Evolutionary conservation across 306 rosid species (phyloP), one percentile per base, ranked within the genome.

Genomic region (Trifolium fragiferum): DNA sequence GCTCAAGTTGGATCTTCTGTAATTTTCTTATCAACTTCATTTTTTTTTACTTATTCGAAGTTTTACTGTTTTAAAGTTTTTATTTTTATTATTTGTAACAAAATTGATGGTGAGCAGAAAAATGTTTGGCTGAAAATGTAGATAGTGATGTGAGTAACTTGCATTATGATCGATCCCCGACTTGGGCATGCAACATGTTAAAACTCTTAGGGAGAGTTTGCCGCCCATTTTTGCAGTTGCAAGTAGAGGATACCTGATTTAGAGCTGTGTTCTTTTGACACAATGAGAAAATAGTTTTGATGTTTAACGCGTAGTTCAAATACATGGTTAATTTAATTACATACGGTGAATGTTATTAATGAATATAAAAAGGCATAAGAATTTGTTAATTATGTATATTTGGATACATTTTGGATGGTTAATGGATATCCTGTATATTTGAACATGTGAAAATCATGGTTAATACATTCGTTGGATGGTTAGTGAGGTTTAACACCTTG

Each of bases 1-100:
- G 87, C 98, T 63, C 98, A 93, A 85, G 88, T 87, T 83, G 92
- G 96, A 82, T 78, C 96, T 30, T 89, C 98, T 76, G 98, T 91
- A 87, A 84, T 70, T 83, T 65, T 76, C 62, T 68, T 72, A 60
- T 68, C 7, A 18, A 11, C 61, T 23, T 12, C 44, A 2, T 55
- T 3, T 49, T 63, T 47, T 6, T 41, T 12, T 4, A 0, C 21
- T 15, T 15, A n/a, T n/a, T n/a, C n/a, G n/a, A n/a, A n/a, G n/a
- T 58, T 13, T 11, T 19, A 13, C 1, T 55, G 0, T 4, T 7
- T 23, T 40, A 8, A 35, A 38, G 20, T n/a, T 30, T 49, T 57
- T 10, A 20, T 20, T 21, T 55, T 20, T 55, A 51, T 71, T 55
- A 9, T 49, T 59, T 10, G 32, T 63, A 54, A 27, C n/a, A 5